A percentile compares a stretch with the other conserved stretches of the same genome.
phyloP scores from a whole-genome alignment of 2,329 filamentous ascomycete species.

The Aspergillus jensenii region DNA sequence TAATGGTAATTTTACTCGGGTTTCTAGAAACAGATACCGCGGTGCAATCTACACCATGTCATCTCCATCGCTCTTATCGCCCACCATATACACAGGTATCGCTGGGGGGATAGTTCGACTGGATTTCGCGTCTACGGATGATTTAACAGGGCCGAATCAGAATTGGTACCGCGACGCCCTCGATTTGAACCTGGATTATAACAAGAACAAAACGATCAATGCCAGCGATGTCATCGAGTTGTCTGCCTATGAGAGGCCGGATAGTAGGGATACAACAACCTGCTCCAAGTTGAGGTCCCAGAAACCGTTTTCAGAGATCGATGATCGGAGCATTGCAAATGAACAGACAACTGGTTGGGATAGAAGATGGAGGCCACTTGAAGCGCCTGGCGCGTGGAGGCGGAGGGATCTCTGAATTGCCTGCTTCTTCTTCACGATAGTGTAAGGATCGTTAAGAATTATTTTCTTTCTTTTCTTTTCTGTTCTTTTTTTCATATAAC shows the following conservation, averaged over 20 bases:
- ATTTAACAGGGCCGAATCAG: conserved; percentile 31
- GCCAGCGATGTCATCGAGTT: conserved; percentile 33
- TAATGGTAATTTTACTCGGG: conserved; percentile 3
- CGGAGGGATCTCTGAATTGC: conserved; percentile 11
- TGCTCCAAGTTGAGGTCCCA: conserved; percentile 38
- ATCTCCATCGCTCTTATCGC: conserved; percentile 44
- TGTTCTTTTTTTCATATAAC: background rate
- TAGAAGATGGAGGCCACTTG: conserved; percentile 36
- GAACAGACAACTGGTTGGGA: conserved; percentile 37
- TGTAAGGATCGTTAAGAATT: background rate
- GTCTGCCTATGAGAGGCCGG: conserved; percentile 46
- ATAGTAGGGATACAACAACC: conserved; percentile 29
- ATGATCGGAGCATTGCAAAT: conserved; percentile 18
- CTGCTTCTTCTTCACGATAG: background rate
- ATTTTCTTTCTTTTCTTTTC: background rate
- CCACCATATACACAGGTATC: conserved; percentile 47
- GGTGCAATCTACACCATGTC: conserved; percentile 48
- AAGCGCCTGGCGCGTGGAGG: conserved; percentile 31
- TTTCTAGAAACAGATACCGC: conserved; percentile 33
- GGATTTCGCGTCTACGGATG: conserved; percentile 46
- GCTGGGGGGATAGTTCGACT: conserved; percentile 43
- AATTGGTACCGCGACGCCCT: conserved; percentile 37
- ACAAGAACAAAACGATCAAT: background rate
- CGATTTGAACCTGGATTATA: conserved; percentile 25
- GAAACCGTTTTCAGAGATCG: conserved; percentile 27